These are phyloP conservation scores for Micractinium sp. DNA, from an alignment of 139 green algal species.

Conservation along the genomic window DNA sequence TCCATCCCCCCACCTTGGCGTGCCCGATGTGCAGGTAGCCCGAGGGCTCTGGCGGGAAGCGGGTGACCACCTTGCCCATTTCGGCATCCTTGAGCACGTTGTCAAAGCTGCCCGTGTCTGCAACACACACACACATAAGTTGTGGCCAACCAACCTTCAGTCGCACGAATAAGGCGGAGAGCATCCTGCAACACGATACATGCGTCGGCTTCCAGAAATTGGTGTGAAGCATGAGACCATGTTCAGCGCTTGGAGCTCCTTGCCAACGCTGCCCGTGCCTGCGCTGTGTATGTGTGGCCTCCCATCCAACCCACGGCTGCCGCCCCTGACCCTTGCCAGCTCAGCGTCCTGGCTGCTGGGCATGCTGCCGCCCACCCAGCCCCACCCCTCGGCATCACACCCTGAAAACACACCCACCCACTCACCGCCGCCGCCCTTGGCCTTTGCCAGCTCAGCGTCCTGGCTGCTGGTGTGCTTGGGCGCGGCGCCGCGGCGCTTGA, in stretches of 20 bases:
- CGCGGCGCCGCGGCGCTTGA: conserved; percentile 45
- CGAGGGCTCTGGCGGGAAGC: conserved; percentile 97
- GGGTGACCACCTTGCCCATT: conserved; percentile 92
- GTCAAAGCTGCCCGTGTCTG: conserved; percentile 84
- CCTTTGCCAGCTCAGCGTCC: conserved; percentile 40
- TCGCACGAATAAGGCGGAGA: too few species aligned
- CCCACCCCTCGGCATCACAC: neutral
- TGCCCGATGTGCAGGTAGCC: conserved; percentile 97
- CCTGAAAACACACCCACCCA: neutral
- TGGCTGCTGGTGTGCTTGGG: conserved; percentile 33
- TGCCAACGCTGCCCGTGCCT: too few species aligned
- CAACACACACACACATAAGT: neutral
- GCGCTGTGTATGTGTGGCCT: neutral
- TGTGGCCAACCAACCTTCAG: too few species aligned
- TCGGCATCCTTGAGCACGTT: conserved; percentile 82
- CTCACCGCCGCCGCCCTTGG: conserved; percentile 33
- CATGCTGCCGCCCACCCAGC: neutral
- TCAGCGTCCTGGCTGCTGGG: neutral
- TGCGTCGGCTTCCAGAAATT: too few species aligned
- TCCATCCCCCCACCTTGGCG: conserved; percentile 82
- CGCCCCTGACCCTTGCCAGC: neutral
- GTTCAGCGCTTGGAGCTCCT: too few species aligned
- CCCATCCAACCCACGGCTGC: neutral
- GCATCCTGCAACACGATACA: too few species aligned
- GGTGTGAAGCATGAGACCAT: too few species aligned